Base-by-base conservation (phyloP, 495 filamentous ascomycete genomes). In the Penicillium bialowiezense region DNA sequence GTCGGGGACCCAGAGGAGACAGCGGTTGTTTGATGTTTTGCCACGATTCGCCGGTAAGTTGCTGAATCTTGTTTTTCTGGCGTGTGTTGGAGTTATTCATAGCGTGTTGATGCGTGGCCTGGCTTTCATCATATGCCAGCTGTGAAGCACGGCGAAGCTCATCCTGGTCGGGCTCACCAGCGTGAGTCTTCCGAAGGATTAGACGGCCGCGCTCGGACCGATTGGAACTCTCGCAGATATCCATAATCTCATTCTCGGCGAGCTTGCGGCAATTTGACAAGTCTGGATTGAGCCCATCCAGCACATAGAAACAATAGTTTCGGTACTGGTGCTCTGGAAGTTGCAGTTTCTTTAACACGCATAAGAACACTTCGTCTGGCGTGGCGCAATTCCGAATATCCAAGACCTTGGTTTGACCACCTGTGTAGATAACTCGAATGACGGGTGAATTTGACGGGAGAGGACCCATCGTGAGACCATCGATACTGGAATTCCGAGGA, bases 341-440 rank as follows among this genome's bases (percentile, higher is more conserved):
- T 43, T 76, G 75, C 12, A 95, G 85, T 61, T 97, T 97, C 54
- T 82, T 85, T 18, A 97, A 68, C 2, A 92, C 92, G 48, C 83
- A 84, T 20, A 88, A 74, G 67, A 96, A 88, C 43, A 99, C 85
- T 47, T 96, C 90, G 53, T 97, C 93, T 26, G 88, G 82, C 2
- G 87, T 95, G 59, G 85, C 89, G 76, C 89, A 96, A 52, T 85
- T 88, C 44, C 88, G 85, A 41, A 97, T 86, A 62, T 90, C 88
- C 45, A 97, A 80, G 6, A 96, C 90, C 64, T 91, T 91, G 24
- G 90, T 95, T 48, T 87, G 84, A n/a, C 90, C 87, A 35, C 86
- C 89, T 21, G 85, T 88, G 51, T 91, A 95, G 58, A 97, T 96
- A 31, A 97, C 88, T 33, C 90, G 81, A 50, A 97, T 93, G 41